Evolutionary conservation across 192 early-diverging fungal species (phyloP), one percentile per base, ranked within the genome.

Genomic region (Coemansia sp.): DNA sequence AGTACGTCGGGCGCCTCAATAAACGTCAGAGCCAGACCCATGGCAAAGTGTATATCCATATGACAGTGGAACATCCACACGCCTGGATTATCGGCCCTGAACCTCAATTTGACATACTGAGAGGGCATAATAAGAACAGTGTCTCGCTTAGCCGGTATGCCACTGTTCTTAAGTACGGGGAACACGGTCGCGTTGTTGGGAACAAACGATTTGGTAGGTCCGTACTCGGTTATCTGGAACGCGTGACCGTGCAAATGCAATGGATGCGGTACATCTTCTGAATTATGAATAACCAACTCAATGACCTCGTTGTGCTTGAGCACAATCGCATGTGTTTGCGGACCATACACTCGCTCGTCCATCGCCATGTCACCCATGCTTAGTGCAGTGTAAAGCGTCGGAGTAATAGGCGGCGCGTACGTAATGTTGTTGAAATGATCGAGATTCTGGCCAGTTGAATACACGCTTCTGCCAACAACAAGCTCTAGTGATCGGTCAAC

Each of bases 41-140:
- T 69, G 23, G 84, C 81, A 64, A 93, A 79, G 58, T 85, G 84
- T 25, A 75, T 70, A 25, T 77, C 74, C 48, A 70, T 48, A 69
- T 92, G 93, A 80, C 93, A 94, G 75, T 94, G 94, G 76, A 94
- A 84, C 42, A 90, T 71, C 93, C 93, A 96, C 17, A 87, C 87
- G 15, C 92, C 94, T 5, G 92, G 90, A 71, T 94, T 94, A 70
- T 94, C 86, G 10, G 91, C 90, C 21, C 77, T 57, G 68, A 93
- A 93, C 23, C 92, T 81, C 44, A 95, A 67, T 39, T 87, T 87
- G 31, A 84, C 72, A 64, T 88, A 90, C 14, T 86, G 67, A 36
- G 76, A 69, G 15, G 67, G 73, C 7, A 85, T 86, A 5, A 93
- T 72, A 2, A 84, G 64, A 27, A 89, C 79, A 4, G 89, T 88